Evolutionary conservation across 352 stramenopile species (phyloP).

Genomic region (Phytopythium helicoides): DNA sequence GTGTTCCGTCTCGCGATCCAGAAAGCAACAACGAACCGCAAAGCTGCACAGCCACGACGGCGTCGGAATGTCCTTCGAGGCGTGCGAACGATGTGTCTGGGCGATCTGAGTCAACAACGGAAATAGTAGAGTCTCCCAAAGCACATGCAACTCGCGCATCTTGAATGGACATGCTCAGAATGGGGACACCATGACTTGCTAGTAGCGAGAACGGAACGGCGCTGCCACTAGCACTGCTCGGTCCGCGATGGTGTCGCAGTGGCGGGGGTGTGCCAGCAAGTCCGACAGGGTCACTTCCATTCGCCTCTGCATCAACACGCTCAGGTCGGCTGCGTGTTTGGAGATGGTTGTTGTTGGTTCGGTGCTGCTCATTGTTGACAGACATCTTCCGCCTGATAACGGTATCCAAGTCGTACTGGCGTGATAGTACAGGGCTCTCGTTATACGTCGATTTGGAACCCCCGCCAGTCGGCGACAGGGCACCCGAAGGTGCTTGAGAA

Average conservation of each 20-base stretch:
- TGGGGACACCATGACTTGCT: conserved; percentile 22
- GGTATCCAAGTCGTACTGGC: conserved; percentile 75
- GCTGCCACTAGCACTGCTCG: not conserved
- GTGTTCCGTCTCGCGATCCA: conserved; percentile 63
- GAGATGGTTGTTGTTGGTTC: not conserved
- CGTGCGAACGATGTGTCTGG: conserved; percentile 24
- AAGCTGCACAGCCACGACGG: conserved; percentile 54
- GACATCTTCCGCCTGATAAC: conserved; percentile 83
- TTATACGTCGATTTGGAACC: conserved; percentile 9
- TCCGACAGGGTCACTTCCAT: not conserved
- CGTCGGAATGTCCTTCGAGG: conserved; percentile 59
- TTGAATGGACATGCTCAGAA: conserved; percentile 56
- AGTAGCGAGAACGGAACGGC: conserved; percentile 8
- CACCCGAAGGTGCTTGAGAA: no score
- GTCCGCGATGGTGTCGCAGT: not conserved
- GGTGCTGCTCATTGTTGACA: conserved; percentile 32
- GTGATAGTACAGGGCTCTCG: conserved; percentile 37
- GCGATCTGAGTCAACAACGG: conserved; percentile 34
- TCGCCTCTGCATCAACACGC: not conserved
- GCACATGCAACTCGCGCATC: conserved; percentile 52
- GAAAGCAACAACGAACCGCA: conserved; percentile 65
- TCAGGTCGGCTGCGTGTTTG: not conserved
- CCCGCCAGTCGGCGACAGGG: not conserved
- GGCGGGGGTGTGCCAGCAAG: conserved; percentile 1
- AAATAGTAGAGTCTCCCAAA: conserved; percentile 33